A percentile compares a stretch with the other conserved stretches of the same genome.
These are phyloP conservation scores for Monarda citriodora DNA, from an alignment of 305 asterid genomes.

Conservation along the genomic window DNA sequence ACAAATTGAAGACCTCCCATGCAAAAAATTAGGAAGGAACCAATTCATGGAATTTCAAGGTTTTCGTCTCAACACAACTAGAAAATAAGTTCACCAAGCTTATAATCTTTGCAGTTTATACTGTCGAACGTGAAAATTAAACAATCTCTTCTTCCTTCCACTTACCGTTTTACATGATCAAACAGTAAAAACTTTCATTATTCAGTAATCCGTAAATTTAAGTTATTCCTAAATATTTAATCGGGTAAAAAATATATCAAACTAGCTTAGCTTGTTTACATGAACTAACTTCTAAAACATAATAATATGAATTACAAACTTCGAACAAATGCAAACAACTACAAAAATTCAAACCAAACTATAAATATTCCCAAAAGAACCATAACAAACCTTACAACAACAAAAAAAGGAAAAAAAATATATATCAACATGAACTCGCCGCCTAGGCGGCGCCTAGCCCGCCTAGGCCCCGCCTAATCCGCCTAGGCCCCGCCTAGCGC, in stretches of 20 bases:
- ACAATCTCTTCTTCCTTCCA: constrained; percentile 1
- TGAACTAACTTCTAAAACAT: constrained; percentile 11
- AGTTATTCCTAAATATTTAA: constrained; percentile 16
- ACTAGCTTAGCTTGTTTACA: not conserved
- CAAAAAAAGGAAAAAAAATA: too few relatives aligned
- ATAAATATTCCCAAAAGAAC: not conserved
- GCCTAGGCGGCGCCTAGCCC: too few relatives aligned
- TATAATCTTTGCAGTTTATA: not conserved
- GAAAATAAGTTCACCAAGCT: not conserved
- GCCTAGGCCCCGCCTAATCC: too few relatives aligned
- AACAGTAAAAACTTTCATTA: not conserved
- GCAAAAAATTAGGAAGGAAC: constrained; percentile 1
- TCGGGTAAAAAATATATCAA: constrained; percentile 4
- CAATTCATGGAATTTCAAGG: not conserved
- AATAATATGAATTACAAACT: not conserved
- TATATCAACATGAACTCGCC: too few relatives aligned
- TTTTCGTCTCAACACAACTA: not conserved
- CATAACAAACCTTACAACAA: too few relatives aligned
- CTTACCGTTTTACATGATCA: constrained; percentile 6
- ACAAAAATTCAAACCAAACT: constrained; percentile 1
- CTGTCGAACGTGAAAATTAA: not conserved
- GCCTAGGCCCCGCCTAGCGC: too few relatives aligned
- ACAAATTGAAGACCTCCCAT: not conserved
- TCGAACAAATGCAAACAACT: not conserved
- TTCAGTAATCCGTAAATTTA: not conserved